Conservation (phyloP, 805 yeast genomes). For the Yueomyces sp. region DNA sequence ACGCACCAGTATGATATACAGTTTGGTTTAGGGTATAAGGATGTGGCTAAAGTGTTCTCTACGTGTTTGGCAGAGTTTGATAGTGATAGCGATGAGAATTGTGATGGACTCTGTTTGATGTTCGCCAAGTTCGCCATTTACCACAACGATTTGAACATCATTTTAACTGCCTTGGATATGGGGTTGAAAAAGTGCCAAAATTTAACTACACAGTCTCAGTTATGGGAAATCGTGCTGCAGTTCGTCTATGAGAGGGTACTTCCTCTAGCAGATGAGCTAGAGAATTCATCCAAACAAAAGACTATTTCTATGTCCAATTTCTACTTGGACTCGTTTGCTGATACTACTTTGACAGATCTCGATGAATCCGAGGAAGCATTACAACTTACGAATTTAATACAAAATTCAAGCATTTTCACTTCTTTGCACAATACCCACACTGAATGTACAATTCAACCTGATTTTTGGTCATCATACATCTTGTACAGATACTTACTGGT, state of each 20-base stretch:
- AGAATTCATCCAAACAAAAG: not conserved
- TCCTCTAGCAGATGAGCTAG: constrained; percentile 4
- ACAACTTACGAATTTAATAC: not conserved
- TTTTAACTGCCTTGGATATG: constrained; percentile 17
- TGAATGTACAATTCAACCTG: constrained; percentile 1
- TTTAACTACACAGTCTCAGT: constrained; percentile 9
- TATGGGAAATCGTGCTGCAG: constrained; percentile 14
- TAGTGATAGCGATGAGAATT: constrained; percentile 1
- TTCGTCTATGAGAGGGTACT: constrained; percentile 10
- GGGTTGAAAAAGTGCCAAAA: constrained; percentile 6
- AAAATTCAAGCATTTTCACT: not conserved
- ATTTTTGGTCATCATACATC: constrained; percentile 14
- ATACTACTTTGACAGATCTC: not conserved
- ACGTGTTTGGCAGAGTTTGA: constrained; percentile 26
- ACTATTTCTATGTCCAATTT: not conserved
- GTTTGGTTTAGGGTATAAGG: constrained; percentile 32
- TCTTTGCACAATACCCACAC: not conserved
- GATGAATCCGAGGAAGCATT: not conserved
- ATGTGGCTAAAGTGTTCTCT: constrained; percentile 34
- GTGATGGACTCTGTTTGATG: constrained; percentile 40
- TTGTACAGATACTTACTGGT: constrained; percentile 13
- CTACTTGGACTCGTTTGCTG: not conserved
- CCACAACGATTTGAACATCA: constrained; percentile 23
- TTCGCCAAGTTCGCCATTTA: constrained; percentile 36
- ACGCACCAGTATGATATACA: constrained; percentile 37